Evolutionary conservation across 345 rosid species (phyloP).

Genomic region (Xanthoceras sorbifolium): DNA sequence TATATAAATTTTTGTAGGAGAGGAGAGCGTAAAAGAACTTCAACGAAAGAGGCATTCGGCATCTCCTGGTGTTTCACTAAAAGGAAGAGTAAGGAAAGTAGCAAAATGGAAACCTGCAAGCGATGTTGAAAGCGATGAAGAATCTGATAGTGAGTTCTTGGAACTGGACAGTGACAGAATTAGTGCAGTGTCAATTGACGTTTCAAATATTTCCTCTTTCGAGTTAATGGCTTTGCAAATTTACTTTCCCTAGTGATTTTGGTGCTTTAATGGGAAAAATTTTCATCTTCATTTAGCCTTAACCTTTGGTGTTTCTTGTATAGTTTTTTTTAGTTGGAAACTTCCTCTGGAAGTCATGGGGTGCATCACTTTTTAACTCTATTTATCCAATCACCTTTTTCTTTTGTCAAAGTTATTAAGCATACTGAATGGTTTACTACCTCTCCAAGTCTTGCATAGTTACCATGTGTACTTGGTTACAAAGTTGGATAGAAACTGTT

Average conservation of each 20-base stretch:
- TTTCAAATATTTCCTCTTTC: neutral
- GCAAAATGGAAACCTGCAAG: constrained; percentile 87
- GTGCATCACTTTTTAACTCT: neutral
- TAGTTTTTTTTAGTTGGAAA: neutral
- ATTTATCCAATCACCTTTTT: neutral
- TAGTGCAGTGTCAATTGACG: neutral
- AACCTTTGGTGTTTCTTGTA: constrained; percentile 1
- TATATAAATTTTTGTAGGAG: constrained; percentile 53
- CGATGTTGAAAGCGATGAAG: constrained; percentile 85
- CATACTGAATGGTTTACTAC: neutral
- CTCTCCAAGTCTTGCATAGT: neutral
- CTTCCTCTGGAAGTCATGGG: neutral
- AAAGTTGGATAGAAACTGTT: neutral
- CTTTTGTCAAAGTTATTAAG: constrained; percentile 7
- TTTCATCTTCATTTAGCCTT: neutral
- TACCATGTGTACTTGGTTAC: neutral
- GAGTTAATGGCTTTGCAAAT: neutral
- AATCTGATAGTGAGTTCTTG: constrained; percentile 69
- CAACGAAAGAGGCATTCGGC: constrained; percentile 94
- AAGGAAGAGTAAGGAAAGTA: constrained; percentile 93
- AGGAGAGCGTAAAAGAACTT: constrained; percentile 83
- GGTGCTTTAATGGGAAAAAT: neutral
- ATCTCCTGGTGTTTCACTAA: constrained; percentile 79
- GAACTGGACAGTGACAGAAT: constrained; percentile 7
- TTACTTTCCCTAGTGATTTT: neutral